These are phyloP conservation scores for Trametes coccinea DNA, from an alignment of 768 basidiomycete species.

Conservation along the genomic window DNA sequence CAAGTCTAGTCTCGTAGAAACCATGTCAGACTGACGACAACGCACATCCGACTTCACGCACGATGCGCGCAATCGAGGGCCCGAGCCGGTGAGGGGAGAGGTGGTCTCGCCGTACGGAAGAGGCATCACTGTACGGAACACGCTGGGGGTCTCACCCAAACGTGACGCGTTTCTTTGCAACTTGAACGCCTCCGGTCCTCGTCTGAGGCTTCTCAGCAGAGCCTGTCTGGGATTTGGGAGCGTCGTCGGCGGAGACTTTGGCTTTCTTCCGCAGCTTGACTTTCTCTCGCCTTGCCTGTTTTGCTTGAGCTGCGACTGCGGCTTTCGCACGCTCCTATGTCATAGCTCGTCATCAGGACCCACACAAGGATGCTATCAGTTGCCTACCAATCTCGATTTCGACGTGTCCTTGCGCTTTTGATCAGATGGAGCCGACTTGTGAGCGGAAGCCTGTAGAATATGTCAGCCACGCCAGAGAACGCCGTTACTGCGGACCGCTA, in stretches of 20 bases:
- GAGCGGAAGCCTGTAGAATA: not conserved
- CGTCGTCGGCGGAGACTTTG: constrained; percentile 1
- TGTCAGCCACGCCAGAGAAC: not conserved
- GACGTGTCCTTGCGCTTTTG: constrained; percentile 11
- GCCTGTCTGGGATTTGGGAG: not conserved
- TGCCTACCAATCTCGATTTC: constrained; percentile 25
- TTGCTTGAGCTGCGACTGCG: constrained; percentile 21
- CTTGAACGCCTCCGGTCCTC: not conserved
- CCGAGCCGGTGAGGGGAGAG: not conserved
- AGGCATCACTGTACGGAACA: not conserved
- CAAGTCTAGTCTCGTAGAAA: not conserved
- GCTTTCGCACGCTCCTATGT: constrained; percentile 28
- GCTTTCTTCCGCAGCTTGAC: constrained; percentile 22
- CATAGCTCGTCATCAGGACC: not conserved
- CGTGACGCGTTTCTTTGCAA: constrained; percentile 17
- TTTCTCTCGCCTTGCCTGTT: constrained; percentile 26
- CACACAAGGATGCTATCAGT: not conserved
- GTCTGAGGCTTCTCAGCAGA: not conserved
- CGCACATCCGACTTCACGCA: not conserved
- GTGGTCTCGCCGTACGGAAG: not conserved
- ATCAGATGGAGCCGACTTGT: not conserved
- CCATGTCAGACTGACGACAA: not conserved
- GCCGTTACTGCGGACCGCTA: not conserved
- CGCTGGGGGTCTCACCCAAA: constrained; percentile 14
- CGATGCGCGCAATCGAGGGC: not conserved